Evolutionary conservation across 2,329 filamentous ascomycete species (phyloP), one percentile per base, ranked within the genome.

Genomic region (Coniochaeta sp.): DNA sequence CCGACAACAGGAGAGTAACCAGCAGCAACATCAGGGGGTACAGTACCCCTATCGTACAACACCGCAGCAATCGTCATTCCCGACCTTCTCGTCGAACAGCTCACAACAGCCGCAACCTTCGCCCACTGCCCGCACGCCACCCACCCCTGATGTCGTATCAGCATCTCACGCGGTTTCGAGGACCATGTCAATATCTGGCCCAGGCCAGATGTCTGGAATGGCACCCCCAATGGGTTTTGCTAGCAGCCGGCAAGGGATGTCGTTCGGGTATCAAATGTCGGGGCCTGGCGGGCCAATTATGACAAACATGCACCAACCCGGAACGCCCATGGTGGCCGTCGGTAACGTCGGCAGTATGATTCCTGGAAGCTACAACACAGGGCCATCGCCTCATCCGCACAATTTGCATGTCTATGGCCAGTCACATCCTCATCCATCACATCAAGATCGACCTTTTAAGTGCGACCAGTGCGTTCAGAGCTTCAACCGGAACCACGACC

Each of bases 401-500:
- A 34, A 62, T 2, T 31, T 63, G 58, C 77, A 85, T 64, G 83
- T 93, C 74, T 90, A 91, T 62, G 72, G 74, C 22, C 77, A 78
- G 22, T 72, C 73, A 62, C 78, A 83, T 63, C 78, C 78, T 16
- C 59, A 40, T 28, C 66, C 68, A 22, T 66, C 72, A 7, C 76
- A 77, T 31, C 88, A 89, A 60, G 93, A 98, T 67, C 86, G 93
- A 6, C 95, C 95, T 0, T 98, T 96, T 79, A 93, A 93, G 74
- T 99, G 95, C 72, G 92, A 98, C 67, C 84, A 90, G 70, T 99
- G 95, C 70, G 86, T 90, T 0, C 91, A 96, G 72, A 93, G 90
- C 40, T 99, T 99, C 77, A 98, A 96, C 73, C 83, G 95, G 5
- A 98, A 98, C 65, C 95, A 98, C 70, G 95, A 98, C 70, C 75